Evolutionary conservation across 2,329 filamentous ascomycete genomes (phyloP).

Genomic region (Aureobasidium sp.): DNA sequence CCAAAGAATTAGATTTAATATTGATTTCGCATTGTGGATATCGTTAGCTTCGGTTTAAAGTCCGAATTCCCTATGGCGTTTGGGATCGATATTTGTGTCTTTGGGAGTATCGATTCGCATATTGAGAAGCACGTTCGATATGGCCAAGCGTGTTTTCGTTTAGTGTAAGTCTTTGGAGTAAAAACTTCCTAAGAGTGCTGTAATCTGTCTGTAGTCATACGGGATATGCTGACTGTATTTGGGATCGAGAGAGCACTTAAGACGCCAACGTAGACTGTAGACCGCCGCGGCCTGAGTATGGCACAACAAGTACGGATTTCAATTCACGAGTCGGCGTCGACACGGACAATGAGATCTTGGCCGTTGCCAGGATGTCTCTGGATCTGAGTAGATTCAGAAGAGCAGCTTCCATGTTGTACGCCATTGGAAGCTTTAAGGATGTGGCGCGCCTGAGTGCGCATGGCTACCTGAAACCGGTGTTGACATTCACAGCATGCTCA

Average conservation of each 20-base stretch:
- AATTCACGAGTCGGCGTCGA: background rate
- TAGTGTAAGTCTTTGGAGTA: background rate
- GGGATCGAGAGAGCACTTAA: background rate
- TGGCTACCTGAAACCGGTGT: conserved; percentile 1
- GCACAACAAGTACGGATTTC: background rate
- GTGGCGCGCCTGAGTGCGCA: conserved; percentile 1
- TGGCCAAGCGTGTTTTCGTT: background rate
- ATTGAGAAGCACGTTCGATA: background rate
- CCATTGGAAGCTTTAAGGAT: conserved; percentile 13
- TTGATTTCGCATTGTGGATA: background rate
- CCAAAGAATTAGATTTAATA: background rate
- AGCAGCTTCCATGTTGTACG: background rate
- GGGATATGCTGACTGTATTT: background rate
- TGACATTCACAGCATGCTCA: background rate
- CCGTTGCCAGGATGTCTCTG: background rate
- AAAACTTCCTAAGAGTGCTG: background rate
- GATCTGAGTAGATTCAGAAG: background rate
- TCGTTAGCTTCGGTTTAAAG: background rate
- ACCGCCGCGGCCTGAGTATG: background rate
- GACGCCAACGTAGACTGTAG: background rate
- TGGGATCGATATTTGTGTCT: background rate
- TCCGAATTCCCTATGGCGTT: background rate
- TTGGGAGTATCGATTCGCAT: background rate
- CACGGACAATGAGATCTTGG: background rate
- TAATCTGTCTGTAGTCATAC: background rate